Percentiles rank a stretch among this genome's conserved stretches.
phyloP scores from a whole-genome alignment of 495 filamentous ascomycete species.

The Penicillium robsamsonii region DNA sequence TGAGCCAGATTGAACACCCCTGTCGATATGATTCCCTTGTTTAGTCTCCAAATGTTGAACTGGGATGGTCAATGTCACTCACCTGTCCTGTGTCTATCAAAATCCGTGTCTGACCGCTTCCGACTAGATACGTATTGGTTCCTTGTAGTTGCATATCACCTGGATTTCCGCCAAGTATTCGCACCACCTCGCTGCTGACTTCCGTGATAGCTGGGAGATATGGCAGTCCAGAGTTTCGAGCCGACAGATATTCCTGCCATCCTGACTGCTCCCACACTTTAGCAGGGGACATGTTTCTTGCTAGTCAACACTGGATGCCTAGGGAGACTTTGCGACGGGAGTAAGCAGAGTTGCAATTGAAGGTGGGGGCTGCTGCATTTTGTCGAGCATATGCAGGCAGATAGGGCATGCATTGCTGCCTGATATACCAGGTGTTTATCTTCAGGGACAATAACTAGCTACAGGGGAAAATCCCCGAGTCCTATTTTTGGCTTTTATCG shows the following conservation, averaged over 20 bases:
- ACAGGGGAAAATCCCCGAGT: background rate
- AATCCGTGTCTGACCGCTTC: conserved; percentile 58
- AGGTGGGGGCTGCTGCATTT: background rate
- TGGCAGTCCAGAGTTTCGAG: conserved; percentile 33
- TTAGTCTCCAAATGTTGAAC: background rate
- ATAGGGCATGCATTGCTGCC: background rate
- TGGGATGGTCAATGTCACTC: background rate
- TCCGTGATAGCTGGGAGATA: conserved; percentile 37
- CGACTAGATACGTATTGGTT: conserved; percentile 78
- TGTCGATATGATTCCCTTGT: background rate
- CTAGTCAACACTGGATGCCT: background rate
- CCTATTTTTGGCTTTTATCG: background rate
- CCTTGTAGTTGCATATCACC: conserved; percentile 59
- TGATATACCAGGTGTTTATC: background rate
- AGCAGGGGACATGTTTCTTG: background rate
- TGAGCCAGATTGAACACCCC: conserved; percentile 38
- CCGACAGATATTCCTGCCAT: conserved; percentile 38
- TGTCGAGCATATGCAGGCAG: background rate
- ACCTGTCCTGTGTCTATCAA: conserved; percentile 67
- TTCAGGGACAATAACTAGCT: background rate
- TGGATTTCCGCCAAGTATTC: conserved; percentile 63
- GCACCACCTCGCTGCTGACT: conserved; percentile 42
- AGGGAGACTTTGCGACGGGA: background rate
- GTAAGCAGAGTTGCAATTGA: background rate
- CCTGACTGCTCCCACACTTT: conserved; percentile 1